Conservation (phyloP, 2,329 filamentous ascomycete species). For the Alternaria metachromatica region DNA sequence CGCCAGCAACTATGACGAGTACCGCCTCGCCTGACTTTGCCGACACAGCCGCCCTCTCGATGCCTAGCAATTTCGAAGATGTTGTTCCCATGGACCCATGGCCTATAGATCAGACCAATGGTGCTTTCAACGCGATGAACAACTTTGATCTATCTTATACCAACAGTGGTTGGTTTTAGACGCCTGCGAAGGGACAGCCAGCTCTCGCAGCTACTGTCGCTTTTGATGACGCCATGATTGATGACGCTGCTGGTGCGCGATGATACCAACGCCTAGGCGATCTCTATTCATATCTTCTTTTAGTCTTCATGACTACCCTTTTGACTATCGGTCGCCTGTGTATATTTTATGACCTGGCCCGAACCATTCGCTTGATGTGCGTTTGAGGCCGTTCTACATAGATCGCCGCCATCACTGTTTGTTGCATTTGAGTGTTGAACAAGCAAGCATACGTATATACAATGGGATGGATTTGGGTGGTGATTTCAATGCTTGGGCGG, state of each 20-base stretch:
- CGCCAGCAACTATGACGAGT: constrained; percentile 32
- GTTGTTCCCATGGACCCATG: constrained; percentile 38
- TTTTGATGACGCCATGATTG: constrained; percentile 45
- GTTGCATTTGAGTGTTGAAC: constrained; percentile 14
- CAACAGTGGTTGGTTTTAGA: constrained; percentile 44
- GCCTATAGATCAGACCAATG: constrained; percentile 38
- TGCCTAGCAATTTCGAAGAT: constrained; percentile 42
- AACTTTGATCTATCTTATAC: constrained; percentile 34
- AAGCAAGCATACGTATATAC: constrained; percentile 28
- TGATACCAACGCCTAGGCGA: constrained; percentile 30
- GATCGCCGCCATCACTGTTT: constrained; percentile 10
- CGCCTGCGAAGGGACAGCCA: constrained; percentile 24
- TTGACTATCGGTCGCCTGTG: constrained; percentile 44
- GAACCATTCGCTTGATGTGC: constrained; percentile 19
- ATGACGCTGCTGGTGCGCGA: constrained; percentile 46
- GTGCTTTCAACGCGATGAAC: constrained; percentile 31
- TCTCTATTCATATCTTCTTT: constrained; percentile 29
- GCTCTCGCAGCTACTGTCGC: constrained; percentile 18
- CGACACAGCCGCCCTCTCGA: constrained; percentile 40
- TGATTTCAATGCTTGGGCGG: constrained; percentile 21
- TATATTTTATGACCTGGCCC: constrained; percentile 43
- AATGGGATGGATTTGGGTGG: constrained; percentile 19
- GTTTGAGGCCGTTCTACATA: constrained; percentile 34
- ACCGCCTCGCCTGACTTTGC: constrained; percentile 30
- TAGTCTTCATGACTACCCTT: constrained; percentile 25